Evolutionary conservation across 768 basidiomycete species (phyloP).

Genomic region (Mycena kentingensis): DNA sequence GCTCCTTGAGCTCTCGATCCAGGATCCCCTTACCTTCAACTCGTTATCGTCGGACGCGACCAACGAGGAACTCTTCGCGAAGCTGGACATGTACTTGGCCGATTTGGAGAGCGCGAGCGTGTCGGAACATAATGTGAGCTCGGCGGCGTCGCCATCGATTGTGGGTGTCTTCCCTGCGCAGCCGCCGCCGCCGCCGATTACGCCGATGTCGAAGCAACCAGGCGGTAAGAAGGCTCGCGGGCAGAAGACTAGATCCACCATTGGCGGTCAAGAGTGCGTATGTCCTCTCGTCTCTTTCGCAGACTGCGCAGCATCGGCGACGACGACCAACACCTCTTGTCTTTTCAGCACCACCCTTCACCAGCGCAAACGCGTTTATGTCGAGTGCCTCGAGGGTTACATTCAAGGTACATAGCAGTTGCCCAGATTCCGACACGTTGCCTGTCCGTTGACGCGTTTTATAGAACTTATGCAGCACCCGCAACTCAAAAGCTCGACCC

Average conservation of each 20-base stretch:
- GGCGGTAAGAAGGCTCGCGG: too few relatives aligned
- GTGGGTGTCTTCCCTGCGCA: background rate
- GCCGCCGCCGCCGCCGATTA: constrained; percentile 4
- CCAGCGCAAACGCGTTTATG: constrained; percentile 13
- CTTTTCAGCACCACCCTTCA: constrained; percentile 2
- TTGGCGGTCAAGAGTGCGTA: too few relatives aligned
- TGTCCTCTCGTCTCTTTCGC: too few relatives aligned
- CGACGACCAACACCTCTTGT: background rate
- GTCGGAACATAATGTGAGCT: constrained; percentile 4
- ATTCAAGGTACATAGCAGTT: constrained; percentile 1
- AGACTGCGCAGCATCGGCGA: too few relatives aligned
- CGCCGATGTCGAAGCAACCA: too few relatives aligned
- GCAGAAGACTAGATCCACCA: too few relatives aligned
- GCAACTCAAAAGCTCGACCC: too few relatives aligned
- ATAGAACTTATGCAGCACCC: too few relatives aligned
- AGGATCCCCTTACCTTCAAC: too few relatives aligned
- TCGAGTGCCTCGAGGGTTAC: constrained; percentile 15
- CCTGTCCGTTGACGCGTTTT: background rate
- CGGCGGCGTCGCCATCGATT: background rate
- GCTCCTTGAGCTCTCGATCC: too few relatives aligned
- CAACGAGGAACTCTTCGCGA: too few relatives aligned
- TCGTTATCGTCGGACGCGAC: too few relatives aligned
- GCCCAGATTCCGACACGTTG: background rate
- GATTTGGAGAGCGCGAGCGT: background rate
- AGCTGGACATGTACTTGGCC: constrained; percentile 2